A percentile compares a stretch with the other conserved stretches of the same genome.
These are phyloP conservation scores for Chytriomyces confervae DNA, from an alignment of 192 early-diverging fungal species.

Conservation along the genomic window DNA sequence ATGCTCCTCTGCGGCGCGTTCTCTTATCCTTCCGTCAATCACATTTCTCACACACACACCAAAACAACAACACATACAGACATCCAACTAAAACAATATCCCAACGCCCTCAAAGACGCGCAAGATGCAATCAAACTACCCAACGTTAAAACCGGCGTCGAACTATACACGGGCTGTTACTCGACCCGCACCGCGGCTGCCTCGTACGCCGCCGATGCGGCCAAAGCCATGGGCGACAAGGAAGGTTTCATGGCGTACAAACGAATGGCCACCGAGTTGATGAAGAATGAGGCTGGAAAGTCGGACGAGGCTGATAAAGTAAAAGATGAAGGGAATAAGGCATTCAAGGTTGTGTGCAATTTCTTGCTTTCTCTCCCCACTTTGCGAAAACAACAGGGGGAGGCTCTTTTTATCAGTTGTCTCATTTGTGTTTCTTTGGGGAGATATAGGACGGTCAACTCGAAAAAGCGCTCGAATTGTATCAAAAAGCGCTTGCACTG, in stretches of 20 bases:
- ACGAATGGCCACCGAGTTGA: conserved; percentile 36
- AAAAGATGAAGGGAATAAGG: conserved; percentile 42
- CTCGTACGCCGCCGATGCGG: conserved; percentile 29
- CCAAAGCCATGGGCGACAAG: conserved; percentile 14
- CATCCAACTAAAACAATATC: conserved; percentile 39
- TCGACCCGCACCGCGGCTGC: conserved; percentile 38
- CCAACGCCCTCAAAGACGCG: conserved; percentile 33
- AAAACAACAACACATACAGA: conserved; percentile 5
- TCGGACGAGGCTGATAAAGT: conserved; percentile 18
- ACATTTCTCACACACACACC: not conserved
- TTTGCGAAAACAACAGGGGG: no score
- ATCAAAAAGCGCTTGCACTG: conserved; percentile 24
- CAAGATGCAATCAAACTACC: conserved; percentile 24
- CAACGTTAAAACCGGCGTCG: conserved; percentile 27
- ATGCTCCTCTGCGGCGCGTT: not conserved
- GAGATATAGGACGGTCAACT: conserved; percentile 31
- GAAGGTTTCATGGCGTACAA: conserved; percentile 34
- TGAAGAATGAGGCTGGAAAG: conserved; percentile 28
- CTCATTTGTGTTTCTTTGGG: not conserved
- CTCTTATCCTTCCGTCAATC: not conserved
- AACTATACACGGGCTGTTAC: conserved; percentile 42
- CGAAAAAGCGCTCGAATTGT: conserved; percentile 23
- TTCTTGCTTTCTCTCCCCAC: no score
- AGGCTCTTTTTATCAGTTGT: no score
- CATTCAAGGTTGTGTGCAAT: conserved; percentile 30